Evolutionary conservation across 768 basidiomycete species (phyloP).

Genomic region (Amanita rimosa): DNA sequence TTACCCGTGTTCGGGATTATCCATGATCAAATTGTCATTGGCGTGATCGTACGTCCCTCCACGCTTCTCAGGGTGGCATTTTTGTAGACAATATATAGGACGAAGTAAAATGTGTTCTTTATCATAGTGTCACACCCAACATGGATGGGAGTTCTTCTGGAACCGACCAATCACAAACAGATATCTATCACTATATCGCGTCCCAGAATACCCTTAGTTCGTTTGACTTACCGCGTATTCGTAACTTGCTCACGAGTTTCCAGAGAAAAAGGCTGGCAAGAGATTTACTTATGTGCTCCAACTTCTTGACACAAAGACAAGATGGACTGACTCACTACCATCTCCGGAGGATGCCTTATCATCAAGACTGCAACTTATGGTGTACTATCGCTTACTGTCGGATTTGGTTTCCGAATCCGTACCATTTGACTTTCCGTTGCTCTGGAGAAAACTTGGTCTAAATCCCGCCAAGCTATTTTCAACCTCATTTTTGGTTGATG

Average conservation of each 20-base stretch:
- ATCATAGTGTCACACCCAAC: slow-evolving; percentile 10
- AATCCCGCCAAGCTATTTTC: slow-evolving; percentile 38
- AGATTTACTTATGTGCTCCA: slow-evolving; percentile 21
- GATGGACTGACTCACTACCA: slow-evolving; percentile 38
- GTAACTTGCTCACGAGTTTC: neutral
- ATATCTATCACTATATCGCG: neutral
- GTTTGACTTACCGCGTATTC: neutral
- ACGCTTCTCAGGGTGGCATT: neutral
- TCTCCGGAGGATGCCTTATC: slow-evolving; percentile 43
- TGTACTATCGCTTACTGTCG: slow-evolving; percentile 59
- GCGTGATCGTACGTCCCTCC: slow-evolving; percentile 50
- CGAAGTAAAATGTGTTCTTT: slow-evolving; percentile 20
- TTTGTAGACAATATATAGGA: slow-evolving; percentile 28
- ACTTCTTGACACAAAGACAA: slow-evolving; percentile 64
- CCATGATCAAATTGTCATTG: slow-evolving; percentile 51
- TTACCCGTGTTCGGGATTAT: slow-evolving; percentile 76
- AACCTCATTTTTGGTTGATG: slow-evolving; percentile 31
- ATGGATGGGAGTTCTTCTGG: neutral
- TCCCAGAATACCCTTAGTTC: neutral
- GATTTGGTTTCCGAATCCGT: slow-evolving; percentile 30
- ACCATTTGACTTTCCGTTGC: slow-evolving; percentile 36
- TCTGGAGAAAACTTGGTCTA: slow-evolving; percentile 41
- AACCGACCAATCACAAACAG: neutral
- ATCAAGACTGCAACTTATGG: slow-evolving; percentile 64
- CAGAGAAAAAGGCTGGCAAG: neutral